Evolutionary conservation across 176 grass and related monocot species (phyloP).

Genomic region (Pharus latifolius): DNA sequence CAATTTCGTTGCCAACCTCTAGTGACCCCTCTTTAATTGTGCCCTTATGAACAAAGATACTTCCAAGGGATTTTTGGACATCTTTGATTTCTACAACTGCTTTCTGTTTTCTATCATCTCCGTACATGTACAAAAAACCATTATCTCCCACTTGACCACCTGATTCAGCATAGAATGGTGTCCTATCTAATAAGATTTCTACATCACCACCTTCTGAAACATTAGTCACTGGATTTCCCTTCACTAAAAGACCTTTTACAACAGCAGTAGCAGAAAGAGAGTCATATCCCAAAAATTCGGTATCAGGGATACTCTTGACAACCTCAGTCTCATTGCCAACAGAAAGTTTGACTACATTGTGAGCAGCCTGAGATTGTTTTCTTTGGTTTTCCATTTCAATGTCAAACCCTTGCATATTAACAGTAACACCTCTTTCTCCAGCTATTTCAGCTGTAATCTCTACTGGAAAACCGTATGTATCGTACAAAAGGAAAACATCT

Average conservation of each 20-base stretch:
- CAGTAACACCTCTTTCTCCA: slow-evolving; percentile 45
- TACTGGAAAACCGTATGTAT: slow-evolving; percentile 93
- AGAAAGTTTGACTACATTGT: slow-evolving; percentile 74
- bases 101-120: slow-evolving; percentile 37
- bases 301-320: slow-evolving; percentile 61
- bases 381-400: slow-evolving; percentile 97
- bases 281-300: slow-evolving; percentile 87
- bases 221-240: slow-evolving; percentile 61
- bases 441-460: slow-evolving; percentile 98
- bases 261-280: slow-evolving; percentile 54
- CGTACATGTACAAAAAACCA: slow-evolving; percentile 55
- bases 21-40: slow-evolving; percentile 72
- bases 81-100: slow-evolving; percentile 73
- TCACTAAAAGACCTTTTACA: slow-evolving; percentile 76
- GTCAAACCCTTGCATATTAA: slow-evolving; percentile 81
- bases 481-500: slow-evolving; percentile 90
- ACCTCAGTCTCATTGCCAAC: slow-evolving; percentile 80
- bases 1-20: slow-evolving; percentile 64
- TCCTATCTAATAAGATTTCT: slow-evolving; percentile 84
- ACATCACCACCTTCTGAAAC: slow-evolving; percentile 75
- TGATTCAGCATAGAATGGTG: slow-evolving; percentile 97
- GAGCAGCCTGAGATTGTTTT: slow-evolving; percentile 85
- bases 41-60: slow-evolving; percentile 94
- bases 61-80: slow-evolving; percentile 86
- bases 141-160: slow-evolving; percentile 95